Evolutionary conservation across 495 filamentous ascomycete genomes (phyloP), one percentile per base, ranked within the genome.

Genomic region (Cercophora newfieldiana): DNA sequence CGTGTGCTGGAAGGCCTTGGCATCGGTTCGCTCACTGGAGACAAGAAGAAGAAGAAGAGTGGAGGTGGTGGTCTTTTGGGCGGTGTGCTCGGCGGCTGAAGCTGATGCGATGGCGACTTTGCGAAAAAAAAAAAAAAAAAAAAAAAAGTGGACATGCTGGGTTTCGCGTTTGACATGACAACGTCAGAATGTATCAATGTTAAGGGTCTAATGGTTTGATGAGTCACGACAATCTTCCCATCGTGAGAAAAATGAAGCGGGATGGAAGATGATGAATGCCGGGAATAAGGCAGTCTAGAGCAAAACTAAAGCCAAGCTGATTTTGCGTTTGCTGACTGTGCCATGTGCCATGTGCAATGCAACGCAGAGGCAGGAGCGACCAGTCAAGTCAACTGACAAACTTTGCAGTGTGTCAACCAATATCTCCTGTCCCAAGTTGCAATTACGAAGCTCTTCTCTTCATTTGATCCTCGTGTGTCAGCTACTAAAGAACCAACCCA

Each of bases 1-100:
- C 91, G 91, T 74, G 76, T 97, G 48, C 83, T 97, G 19, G 85
- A 85, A 26, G 85, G 88, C 18, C 80, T 97, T 12, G 93, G 93
- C 0, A 71, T 97, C 10, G 89, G 89, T 1, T 77, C 85, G 2
- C 69, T 93, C 22, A 83, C 75, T 0, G 81, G 81, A 22, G 75
- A 71, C 60, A 66, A 77, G 59, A 72, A 77, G 68, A 78, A 77
- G 73, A 81, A 82, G 71, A 78, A 75, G 65, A 69, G 66, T 5
- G 48, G 48, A n/a, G 49, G 61, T 21, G 61, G 71, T 25, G 70
- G 72, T 26, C 68, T 78, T 16, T 57, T 76, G 16, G 71, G 75
- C 10, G 70, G 70, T 37, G 24, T 81, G 0, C 63, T 74, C 7
- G 75, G 74, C 22, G 61, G 48, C 26, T n/a, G 30, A 24, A 28